Percentiles rank a stretch among this genome's conserved stretches.
Evolutionary conservation across 352 stramenopile genomes (phyloP).

Genomic region (Pythium chondricola): DNA sequence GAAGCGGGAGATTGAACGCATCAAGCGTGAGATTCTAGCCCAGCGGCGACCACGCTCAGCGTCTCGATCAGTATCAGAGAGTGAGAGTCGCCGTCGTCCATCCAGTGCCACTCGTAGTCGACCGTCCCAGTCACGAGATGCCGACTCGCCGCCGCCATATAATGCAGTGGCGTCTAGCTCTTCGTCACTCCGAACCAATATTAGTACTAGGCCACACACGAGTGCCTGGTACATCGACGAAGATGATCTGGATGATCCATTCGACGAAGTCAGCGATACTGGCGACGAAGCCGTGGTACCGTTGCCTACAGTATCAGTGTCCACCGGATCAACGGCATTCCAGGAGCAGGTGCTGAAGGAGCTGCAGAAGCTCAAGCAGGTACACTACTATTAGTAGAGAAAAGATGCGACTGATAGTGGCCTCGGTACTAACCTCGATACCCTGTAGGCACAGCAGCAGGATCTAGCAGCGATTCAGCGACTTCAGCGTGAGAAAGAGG

Average conservation of each 20-base stretch:
- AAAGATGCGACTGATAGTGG: no score
- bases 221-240: no score
- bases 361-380: slow-evolving; percentile 44
- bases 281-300: neutral
- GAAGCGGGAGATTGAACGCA: slow-evolving; percentile 32
- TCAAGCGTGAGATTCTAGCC: slow-evolving; percentile 33
- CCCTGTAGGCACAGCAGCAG: slow-evolving; percentile 26
- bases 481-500: slow-evolving; percentile 29
- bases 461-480: slow-evolving; percentile 32
- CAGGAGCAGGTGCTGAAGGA: slow-evolving; percentile 40
- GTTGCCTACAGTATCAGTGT: neutral
- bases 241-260: neutral
- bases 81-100: neutral
- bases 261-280: slow-evolving; percentile 1
- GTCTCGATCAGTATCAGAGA: slow-evolving; percentile 2
- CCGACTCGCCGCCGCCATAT: neutral
- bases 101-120: neutral
- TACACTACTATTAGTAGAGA: no score
- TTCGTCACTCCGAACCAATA: neutral
- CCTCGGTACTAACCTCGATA: no score
- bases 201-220: no score
- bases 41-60: slow-evolving; percentile 11
- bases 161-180: neutral
- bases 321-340: slow-evolving; percentile 16
- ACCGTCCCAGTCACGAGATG: neutral